These are phyloP conservation scores for Torulaspora microellipsoides DNA, from an alignment of 805 yeast genomes.

Conservation along the genomic window DNA sequence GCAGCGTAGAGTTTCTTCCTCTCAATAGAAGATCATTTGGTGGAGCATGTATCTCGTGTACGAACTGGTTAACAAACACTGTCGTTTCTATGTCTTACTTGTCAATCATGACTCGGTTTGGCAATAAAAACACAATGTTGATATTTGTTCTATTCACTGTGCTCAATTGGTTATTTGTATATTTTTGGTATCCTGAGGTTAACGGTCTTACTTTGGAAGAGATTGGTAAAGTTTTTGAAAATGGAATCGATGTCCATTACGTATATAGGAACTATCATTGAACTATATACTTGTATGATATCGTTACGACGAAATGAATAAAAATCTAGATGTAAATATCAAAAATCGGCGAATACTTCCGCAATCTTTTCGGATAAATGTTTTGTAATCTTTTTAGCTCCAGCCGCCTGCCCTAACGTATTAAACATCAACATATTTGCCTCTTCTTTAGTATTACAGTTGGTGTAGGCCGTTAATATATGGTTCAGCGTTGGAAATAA, in stretches of 20 bases:
- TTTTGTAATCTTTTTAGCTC: constrained; percentile 33
- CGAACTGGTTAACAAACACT: constrained; percentile 41
- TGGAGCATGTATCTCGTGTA: constrained; percentile 39
- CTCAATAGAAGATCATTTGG: constrained; percentile 41
- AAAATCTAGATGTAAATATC: background rate
- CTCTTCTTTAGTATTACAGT: constrained; percentile 25
- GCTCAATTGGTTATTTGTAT: constrained; percentile 39
- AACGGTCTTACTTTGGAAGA: constrained; percentile 43
- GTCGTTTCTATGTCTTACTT: constrained; percentile 37
- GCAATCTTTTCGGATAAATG: constrained; percentile 32
- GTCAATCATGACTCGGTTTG: constrained; percentile 30
- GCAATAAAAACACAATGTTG: constrained; percentile 34
- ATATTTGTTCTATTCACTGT: constrained; percentile 35
- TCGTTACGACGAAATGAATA: constrained; percentile 1
- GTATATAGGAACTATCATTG: constrained; percentile 32
- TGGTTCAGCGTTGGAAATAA: constrained; percentile 63
- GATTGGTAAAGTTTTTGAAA: constrained; percentile 37
- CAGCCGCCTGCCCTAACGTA: constrained; percentile 31
- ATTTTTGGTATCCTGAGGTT: constrained; percentile 42
- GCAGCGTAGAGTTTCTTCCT: constrained; percentile 43
- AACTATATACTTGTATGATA: background rate
- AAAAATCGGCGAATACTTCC: constrained; percentile 19
- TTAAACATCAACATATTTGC: constrained; percentile 26
- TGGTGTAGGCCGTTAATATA: constrained; percentile 36
- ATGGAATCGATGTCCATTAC: constrained; percentile 39